Evolutionary conservation across 768 basidiomycete genomes (phyloP).

Genomic region (Boletellus emodensis): DNA sequence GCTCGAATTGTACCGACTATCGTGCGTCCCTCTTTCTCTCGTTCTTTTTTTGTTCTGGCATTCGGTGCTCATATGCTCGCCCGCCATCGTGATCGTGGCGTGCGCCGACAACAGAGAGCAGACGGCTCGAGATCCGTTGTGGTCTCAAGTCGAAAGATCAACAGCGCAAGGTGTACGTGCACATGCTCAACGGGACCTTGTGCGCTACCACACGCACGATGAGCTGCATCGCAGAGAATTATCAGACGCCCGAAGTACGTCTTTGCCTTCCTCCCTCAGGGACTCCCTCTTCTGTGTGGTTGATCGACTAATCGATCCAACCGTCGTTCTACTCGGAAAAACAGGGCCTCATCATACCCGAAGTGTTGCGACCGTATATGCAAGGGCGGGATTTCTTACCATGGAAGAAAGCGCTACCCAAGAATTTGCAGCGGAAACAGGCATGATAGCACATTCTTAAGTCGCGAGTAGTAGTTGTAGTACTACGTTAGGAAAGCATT

Average conservation of each 20-base stretch:
- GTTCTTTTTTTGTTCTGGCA: neutral
- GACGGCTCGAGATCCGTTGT: conserved; percentile 89
- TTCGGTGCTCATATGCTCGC: neutral
- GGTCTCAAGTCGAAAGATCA: conserved; percentile 91
- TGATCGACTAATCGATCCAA: neutral
- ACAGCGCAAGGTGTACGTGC: conserved; percentile 88
- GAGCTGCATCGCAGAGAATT: conserved; percentile 98
- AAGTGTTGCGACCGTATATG: conserved; percentile 92
- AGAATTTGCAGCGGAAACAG: conserved; percentile 72
- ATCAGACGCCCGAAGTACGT: conserved; percentile 89
- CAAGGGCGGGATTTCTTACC: conserved; percentile 88
- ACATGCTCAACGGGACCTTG: conserved; percentile 98
- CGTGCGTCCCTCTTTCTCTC: conserved; percentile 53
- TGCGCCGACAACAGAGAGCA: conserved; percentile 58
- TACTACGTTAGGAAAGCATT: too few relatives aligned
- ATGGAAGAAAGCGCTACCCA: conserved; percentile 78
- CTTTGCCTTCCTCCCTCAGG: neutral
- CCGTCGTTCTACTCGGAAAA: neutral
- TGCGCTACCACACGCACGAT: conserved; percentile 96
- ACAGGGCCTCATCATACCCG: conserved; percentile 87
- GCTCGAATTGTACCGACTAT: conserved; percentile 98
- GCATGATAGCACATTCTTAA: conserved; percentile 24
- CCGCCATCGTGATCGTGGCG: too few relatives aligned
- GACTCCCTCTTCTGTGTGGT: neutral
- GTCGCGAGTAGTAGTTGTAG: neutral